These are phyloP conservation scores for Passiflora organensis DNA, from an alignment of 345 rosid genomes.

Conservation along the genomic window DNA sequence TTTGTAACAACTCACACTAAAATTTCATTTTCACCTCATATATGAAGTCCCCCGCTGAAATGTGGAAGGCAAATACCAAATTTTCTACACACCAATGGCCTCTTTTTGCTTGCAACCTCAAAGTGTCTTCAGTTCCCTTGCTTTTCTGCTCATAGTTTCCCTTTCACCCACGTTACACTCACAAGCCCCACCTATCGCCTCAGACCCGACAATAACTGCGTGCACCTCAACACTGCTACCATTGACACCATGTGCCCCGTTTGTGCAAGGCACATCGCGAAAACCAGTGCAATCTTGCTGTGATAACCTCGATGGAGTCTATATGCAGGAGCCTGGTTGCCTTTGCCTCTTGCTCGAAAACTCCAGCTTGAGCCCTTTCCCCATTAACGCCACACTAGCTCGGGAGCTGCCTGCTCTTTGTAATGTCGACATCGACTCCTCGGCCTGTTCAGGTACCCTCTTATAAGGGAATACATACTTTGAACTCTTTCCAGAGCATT, in stretches of 20 bases:
- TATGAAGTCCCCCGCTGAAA: not conserved
- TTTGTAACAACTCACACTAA: conserved; percentile 38
- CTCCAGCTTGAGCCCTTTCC: conserved; percentile 42
- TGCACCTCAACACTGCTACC: conserved; percentile 56
- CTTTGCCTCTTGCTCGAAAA: conserved; percentile 64
- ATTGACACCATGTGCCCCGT: conserved; percentile 64
- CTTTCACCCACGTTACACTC: conserved; percentile 26
- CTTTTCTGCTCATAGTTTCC: conserved; percentile 25
- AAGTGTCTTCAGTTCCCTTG: conserved; percentile 18
- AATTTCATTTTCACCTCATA: conserved; percentile 35
- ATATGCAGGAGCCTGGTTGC: conserved; percentile 48
- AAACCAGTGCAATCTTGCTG: conserved; percentile 60
- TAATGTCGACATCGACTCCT: conserved; percentile 32
- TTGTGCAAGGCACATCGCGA: conserved; percentile 52
- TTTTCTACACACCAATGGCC: conserved; percentile 28
- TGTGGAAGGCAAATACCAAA: conserved; percentile 3
- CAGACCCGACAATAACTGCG: conserved; percentile 26
- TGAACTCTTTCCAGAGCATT: too few species aligned
- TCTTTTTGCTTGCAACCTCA: conserved; percentile 7
- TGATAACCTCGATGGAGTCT: conserved; percentile 52
- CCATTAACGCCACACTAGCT: conserved; percentile 63
- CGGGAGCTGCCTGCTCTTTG: conserved; percentile 58
- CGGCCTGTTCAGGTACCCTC: conserved; percentile 61
- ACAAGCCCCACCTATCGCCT: conserved; percentile 31
- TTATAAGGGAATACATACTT: too few species aligned